Base-by-base conservation (phyloP, 768 basidiomycete genomes). In the Botryobasidium botryosum region DNA sequence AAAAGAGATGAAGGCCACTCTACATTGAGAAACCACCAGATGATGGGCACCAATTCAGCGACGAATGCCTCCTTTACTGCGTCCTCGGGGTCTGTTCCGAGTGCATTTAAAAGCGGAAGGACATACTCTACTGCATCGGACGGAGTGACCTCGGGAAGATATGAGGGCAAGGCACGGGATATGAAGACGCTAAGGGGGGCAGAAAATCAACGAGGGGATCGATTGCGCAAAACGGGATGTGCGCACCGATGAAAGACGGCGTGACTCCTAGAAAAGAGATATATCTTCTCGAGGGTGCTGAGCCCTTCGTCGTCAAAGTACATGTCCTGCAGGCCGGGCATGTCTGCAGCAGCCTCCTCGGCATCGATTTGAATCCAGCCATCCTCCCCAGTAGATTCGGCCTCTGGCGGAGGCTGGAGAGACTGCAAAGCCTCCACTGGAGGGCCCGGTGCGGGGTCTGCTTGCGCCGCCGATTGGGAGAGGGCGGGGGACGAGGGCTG, bases 81-180 rank as follows among this genome's bases (percentile, higher is more conserved):
- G 55, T 92, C 88, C 49, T 92, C 88, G 86, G 55, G 76, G 55
- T 91, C 87, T 61, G 81, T 75, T 6, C 85, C 85, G 24, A 96
- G 72, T 35, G 71, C 72, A 41, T 72, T 79, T 46, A 97, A 70
- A n/a, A 94, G 72, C 1, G 91, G 91, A 17, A 92, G 64, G 46
- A 97, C 85, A 56, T 92, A 97, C 59, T 88, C 83, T 53, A 87
- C 77, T 4, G 87, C 87, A 52, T 97, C 91, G 45, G 74, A 72
- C 3, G 91, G 80, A 15, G 80, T 68, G 42, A 94, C 80, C 38
- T 78, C 65, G 15, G 61, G 57, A 27, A 96, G 71, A 61, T 82
- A 77, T 2, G 74, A 67, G n/a, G 81, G 79, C 28, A 96, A 71
- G 29, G 80, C 74, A 54, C 80, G 79, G 0, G 81, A 74, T 56